Conservation (phyloP, 75 land plant species). For the Picea glauca region DNA sequence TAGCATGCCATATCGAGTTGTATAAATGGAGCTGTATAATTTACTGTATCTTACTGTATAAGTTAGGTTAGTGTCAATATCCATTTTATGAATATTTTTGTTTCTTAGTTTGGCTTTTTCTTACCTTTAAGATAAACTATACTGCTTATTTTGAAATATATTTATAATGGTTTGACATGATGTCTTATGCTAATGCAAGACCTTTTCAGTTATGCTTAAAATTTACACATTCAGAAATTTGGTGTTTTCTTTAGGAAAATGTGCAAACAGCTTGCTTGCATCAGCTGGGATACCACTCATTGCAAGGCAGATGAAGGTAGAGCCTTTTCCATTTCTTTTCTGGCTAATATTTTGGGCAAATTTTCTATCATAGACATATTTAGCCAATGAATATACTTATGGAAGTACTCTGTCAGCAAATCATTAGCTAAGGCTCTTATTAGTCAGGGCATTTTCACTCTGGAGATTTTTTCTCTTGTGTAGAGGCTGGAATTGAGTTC, state of each 20-base stretch:
- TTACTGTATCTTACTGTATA: no score
- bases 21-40: no score
- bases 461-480: conserved; percentile 3
- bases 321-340: neutral
- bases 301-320: conserved; percentile 94
- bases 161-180: neutral
- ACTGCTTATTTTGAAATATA: neutral
- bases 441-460: neutral
- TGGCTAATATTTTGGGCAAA: neutral
- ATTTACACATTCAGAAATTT: neutral
- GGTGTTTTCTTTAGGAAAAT: conserved; percentile 63
- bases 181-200: neutral
- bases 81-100: no score
- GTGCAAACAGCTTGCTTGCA: conserved; percentile 91
- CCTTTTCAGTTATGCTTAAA: conserved; percentile 2
- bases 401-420: neutral
- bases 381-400: neutral
- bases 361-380: neutral
- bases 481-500: conserved; percentile 91
- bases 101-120: no score
- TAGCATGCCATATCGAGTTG: no score
- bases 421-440: neutral
- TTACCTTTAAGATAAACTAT: no score
- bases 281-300: conserved; percentile 85
- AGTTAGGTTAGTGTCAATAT: no score